Conservation (phyloP, 805 yeast species). For the Sugiyamaella chiloensis region DNA sequence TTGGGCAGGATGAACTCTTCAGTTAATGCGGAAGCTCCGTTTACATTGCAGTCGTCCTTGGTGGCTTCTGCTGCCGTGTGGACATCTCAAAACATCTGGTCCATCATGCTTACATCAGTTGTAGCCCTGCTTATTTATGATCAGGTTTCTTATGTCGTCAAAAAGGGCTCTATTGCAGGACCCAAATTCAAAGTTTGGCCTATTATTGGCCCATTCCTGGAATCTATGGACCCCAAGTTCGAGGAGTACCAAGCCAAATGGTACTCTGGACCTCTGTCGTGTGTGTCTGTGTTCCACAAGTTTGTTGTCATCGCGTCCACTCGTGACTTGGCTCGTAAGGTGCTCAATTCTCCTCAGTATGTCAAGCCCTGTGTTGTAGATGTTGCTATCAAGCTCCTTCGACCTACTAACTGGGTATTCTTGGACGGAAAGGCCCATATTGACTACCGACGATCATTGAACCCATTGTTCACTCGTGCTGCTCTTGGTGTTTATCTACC, state of each 20-base stretch:
- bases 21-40: not conserved
- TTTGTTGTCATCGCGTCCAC: constrained; percentile 91
- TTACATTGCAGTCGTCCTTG: not conserved
- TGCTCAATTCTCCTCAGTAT: constrained; percentile 76
- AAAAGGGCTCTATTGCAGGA: constrained; percentile 89
- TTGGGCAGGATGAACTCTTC: constrained; percentile 3
- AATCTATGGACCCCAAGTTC: constrained; percentile 91
- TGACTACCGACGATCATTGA: constrained; percentile 87
- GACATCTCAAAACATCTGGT: constrained; percentile 18
- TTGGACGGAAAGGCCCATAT: constrained; percentile 93
- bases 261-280: constrained; percentile 90
- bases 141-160: constrained; percentile 64
- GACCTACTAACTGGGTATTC: constrained; percentile 98
- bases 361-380: constrained; percentile 98
- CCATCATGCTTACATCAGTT: constrained; percentile 21
- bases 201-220: constrained; percentile 92
- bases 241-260: constrained; percentile 91
- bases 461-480: constrained; percentile 79
- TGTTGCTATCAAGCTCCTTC: constrained; percentile 87
- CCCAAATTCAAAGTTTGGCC: constrained; percentile 90
- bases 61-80: constrained; percentile 5
- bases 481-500: constrained; percentile 86
- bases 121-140: constrained; percentile 31
- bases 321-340: constrained; percentile 84
- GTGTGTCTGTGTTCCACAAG: constrained; percentile 97